Evolutionary conservation across 1,284 basidiomycete species (phyloP).

Genomic region (Ustilago crameri): DNA sequence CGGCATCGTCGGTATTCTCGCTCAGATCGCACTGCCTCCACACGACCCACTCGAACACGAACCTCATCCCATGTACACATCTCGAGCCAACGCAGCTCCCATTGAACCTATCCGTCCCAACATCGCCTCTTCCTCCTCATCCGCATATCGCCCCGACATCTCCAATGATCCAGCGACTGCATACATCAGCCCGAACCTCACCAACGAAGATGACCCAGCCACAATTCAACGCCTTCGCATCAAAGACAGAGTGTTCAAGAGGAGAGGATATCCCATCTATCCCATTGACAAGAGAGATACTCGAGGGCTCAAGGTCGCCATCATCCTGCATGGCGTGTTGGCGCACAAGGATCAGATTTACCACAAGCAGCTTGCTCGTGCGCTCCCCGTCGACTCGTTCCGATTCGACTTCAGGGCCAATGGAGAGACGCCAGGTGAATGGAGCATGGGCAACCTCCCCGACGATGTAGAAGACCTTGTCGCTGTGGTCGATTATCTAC

Average conservation of each 20-base stretch:
- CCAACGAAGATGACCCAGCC: constrained; percentile 27
- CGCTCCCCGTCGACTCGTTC: constrained; percentile 80
- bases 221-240: constrained; percentile 22
- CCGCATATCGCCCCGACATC: constrained; percentile 14
- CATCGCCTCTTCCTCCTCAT: not conserved
- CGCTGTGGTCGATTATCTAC: constrained; percentile 31
- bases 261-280: constrained; percentile 23
- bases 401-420: constrained; percentile 79
- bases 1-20: constrained; percentile 50
- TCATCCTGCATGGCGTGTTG: constrained; percentile 60
- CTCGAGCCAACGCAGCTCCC: constrained; percentile 23
- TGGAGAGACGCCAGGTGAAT: constrained; percentile 39
- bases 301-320: constrained; percentile 40
- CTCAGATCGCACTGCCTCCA: constrained; percentile 31
- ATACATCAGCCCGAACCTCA: not conserved
- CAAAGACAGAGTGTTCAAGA: constrained; percentile 32
- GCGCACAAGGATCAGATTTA: constrained; percentile 76
- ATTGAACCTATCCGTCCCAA: constrained; percentile 11
- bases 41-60: constrained; percentile 38
- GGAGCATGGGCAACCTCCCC: constrained; percentile 37
- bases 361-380: constrained; percentile 77
- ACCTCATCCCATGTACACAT: constrained; percentile 31
- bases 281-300: constrained; percentile 39
- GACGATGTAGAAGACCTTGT: constrained; percentile 49
- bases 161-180: constrained; percentile 16